Conservation (phyloP, 2,329 filamentous ascomycete species). For the Colletotrichum noveboracense region DNA sequence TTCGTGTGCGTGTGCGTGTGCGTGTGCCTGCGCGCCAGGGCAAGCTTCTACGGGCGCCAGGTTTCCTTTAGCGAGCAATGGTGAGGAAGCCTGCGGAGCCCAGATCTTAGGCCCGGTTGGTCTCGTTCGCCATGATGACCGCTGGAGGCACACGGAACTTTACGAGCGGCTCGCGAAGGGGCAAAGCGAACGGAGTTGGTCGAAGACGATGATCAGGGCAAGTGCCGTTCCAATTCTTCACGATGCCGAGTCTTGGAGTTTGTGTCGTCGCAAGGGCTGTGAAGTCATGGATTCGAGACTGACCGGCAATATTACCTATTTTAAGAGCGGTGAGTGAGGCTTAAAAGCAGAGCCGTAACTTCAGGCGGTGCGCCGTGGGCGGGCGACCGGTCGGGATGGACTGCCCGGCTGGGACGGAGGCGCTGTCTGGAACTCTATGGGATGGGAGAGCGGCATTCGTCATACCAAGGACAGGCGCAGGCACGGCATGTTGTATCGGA, state of each 20-base stretch:
- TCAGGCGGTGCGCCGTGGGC: not conserved
- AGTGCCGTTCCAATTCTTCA: not conserved
- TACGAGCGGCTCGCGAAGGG: not conserved
- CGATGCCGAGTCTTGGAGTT: not conserved
- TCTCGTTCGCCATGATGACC: not conserved
- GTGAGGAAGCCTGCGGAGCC: not conserved
- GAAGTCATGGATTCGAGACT: not conserved
- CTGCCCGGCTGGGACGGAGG: conserved; percentile 10
- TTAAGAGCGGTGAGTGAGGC: conserved; percentile 7
- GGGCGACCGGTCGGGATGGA: not conserved
- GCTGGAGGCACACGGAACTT: not conserved
- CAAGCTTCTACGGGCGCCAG: not conserved
- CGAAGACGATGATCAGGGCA: not conserved
- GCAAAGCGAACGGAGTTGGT: not conserved
- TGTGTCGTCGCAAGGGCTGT: not conserved
- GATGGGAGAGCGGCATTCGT: conserved; percentile 2
- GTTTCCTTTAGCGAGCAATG: not conserved
- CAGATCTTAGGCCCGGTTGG: conserved; percentile 4
- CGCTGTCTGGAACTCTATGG: not conserved
- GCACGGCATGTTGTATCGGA: conserved; percentile 6
- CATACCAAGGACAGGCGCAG: conserved; percentile 13
- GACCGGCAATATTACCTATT: not conserved
- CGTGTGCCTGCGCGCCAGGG: not conserved
- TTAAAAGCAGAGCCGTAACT: not conserved
- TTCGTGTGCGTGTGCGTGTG: not conserved